Percentiles rank a stretch among this genome's conserved stretches.
Evolutionary conservation across 2,329 filamentous ascomycete genomes (phyloP).

Genomic region (Colletotrichum sp.): DNA sequence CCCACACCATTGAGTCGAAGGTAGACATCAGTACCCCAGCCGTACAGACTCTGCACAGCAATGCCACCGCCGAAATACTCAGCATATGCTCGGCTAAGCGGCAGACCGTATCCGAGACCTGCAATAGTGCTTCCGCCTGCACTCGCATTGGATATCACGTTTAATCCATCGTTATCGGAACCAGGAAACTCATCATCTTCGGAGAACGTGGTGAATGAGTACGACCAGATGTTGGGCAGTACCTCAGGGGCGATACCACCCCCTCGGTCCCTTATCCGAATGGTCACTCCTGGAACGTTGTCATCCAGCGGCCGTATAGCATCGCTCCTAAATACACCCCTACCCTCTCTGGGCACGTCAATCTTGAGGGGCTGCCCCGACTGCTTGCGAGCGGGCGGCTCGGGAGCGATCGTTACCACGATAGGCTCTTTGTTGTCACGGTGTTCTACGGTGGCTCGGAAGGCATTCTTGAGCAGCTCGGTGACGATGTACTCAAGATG

Average conservation of each 20-base stretch:
- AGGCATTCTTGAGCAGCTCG: slow-evolving; percentile 95
- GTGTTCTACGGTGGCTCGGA: slow-evolving; percentile 88
- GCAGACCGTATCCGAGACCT: slow-evolving; percentile 90
- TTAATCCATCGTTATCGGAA: slow-evolving; percentile 68
- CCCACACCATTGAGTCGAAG: slow-evolving; percentile 68
- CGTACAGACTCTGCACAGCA: slow-evolving; percentile 91
- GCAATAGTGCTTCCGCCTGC: slow-evolving; percentile 85
- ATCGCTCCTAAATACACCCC: slow-evolving; percentile 47
- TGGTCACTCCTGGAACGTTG: slow-evolving; percentile 84
- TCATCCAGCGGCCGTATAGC: slow-evolving; percentile 65
- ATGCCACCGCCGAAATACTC: slow-evolving; percentile 98
- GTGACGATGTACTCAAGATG: slow-evolving; percentile 98
- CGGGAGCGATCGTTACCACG: slow-evolving; percentile 88
- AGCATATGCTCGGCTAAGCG: slow-evolving; percentile 89
- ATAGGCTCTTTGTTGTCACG: slow-evolving; percentile 81
- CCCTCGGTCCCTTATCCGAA: slow-evolving; percentile 93
- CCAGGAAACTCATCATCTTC: slow-evolving; percentile 55
- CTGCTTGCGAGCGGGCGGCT: slow-evolving; percentile 48
- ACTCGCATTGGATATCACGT: slow-evolving; percentile 74
- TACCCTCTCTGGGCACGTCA: slow-evolving; percentile 39
- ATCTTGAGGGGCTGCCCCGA: slow-evolving; percentile 33
- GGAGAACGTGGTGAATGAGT: slow-evolving; percentile 94
- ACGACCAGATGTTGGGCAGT: slow-evolving; percentile 90
- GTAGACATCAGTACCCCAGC: slow-evolving; percentile 84
- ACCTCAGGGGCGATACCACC: slow-evolving; percentile 89